A percentile compares a stretch with the other conserved stretches of the same genome.
These are phyloP conservation scores for Rhodamnia rubescens DNA, from an alignment of 345 rosid species.

Conservation along the genomic window DNA sequence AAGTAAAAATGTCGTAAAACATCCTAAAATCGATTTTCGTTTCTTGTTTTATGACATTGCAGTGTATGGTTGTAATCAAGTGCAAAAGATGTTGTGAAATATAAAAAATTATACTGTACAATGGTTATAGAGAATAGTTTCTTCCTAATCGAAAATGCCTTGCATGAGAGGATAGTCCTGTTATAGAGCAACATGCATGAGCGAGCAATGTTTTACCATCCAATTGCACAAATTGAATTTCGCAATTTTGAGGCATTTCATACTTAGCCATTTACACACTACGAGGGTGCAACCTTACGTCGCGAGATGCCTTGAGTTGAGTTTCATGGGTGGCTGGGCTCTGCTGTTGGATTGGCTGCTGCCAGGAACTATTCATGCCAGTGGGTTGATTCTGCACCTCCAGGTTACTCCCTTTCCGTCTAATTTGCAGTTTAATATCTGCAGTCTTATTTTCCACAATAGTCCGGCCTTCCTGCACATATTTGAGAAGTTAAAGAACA, in stretches of 20 bases:
- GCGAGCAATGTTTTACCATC: not conserved
- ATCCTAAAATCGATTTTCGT: not conserved
- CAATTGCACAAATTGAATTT: not conserved
- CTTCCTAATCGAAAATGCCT: not conserved
- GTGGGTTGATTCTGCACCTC: conserved; percentile 26
- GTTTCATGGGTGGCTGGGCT: conserved; percentile 51
- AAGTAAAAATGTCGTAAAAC: not conserved
- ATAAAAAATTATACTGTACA: not conserved
- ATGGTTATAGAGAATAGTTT: not conserved
- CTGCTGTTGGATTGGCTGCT: conserved; percentile 24
- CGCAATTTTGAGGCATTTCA: not conserved
- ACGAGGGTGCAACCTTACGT: conserved; percentile 74
- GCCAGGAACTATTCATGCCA: conserved; percentile 37
- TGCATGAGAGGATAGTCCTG: not conserved
- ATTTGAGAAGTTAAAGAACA: not conserved
- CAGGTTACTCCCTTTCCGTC: conserved; percentile 43
- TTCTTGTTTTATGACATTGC: not conserved
- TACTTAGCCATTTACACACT: conserved; percentile 23
- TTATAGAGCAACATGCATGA: not conserved
- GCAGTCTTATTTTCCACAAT: conserved; percentile 74
- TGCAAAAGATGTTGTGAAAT: not conserved
- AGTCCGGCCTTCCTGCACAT: conserved; percentile 72
- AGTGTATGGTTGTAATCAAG: not conserved
- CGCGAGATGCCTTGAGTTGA: conserved; percentile 99
- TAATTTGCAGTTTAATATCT: conserved; percentile 59